Base-by-base conservation (phyloP, 495 filamentous ascomycete species). In the Cryomyces antarcticus region DNA sequence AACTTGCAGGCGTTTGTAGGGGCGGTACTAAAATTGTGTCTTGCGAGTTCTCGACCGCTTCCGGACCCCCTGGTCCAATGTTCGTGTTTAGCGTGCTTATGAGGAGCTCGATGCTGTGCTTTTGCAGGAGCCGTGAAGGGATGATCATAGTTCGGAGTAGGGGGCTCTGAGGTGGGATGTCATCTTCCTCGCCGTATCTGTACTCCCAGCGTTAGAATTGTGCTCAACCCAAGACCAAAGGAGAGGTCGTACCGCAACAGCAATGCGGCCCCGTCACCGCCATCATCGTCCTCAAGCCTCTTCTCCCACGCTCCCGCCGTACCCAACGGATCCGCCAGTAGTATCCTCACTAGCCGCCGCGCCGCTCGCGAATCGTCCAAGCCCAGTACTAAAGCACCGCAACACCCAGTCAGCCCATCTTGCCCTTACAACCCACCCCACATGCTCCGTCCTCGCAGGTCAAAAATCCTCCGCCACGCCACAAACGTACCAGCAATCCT, bases 251-350 rank as follows among this genome's bases (percentile, higher is more conserved):
- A 76, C 73, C 72, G 62, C 54, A 82, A 61, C 41, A 82, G 55
- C 33, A 82, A 46, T 11, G 68, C 70, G 36, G 58, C 61, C 36
- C 63, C 63, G 39, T 69, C 63, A 37, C 62, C 58, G 12, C 44
- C 57, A 17, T 61, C 61, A 30, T 56, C 52, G 9, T 57, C 58
- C 24, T 76, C 67, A 41, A 93, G 57, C 39, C 69, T 56, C 51
- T 68, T 65, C 54, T 94, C 87, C 82, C 84, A 92, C 36, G 62
- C 57, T 41, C 71, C 65, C 48, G 75, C 65, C 0, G 59, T 53
- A 30, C 65, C 65, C 51, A 94, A 62, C 10, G 86, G 79, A 61
- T 94, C 88, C 17, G 80, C 81, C 13, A 94, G 65, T 39, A 92
- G 59, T 31, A 80, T 61, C 29, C 72, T 68, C 10, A 84, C 68